Evolutionary conservation across 2,329 filamentous ascomycete species (phyloP).

Genomic region (Cercospora sojina): DNA sequence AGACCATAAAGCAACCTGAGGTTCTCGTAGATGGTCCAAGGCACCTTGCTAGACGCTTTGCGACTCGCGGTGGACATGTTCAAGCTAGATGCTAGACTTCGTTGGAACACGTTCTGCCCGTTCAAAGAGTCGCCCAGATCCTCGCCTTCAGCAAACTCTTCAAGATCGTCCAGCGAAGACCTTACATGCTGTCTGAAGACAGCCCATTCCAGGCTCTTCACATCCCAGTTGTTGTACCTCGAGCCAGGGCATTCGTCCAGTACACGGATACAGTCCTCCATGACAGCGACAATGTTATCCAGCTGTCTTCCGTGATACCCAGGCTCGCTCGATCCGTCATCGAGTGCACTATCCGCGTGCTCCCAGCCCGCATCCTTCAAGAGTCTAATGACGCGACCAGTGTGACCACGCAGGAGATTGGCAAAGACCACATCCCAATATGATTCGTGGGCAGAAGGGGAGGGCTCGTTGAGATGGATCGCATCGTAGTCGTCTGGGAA

Average conservation of each 20-base stretch:
- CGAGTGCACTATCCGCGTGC: conserved; percentile 62
- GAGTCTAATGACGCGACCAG: conserved; percentile 64
- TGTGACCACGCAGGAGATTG: conserved; percentile 71
- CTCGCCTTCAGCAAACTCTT: conserved; percentile 75
- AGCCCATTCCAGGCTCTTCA: conserved; percentile 77
- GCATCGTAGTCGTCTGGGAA: conserved; percentile 66
- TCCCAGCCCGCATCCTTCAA: conserved; percentile 76
- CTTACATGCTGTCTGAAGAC: conserved; percentile 74
- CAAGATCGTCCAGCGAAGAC: conserved; percentile 62
- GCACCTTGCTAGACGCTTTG: conserved; percentile 80
- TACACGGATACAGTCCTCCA: conserved; percentile 66
- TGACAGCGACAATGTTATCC: conserved; percentile 66
- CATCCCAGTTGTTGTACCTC: conserved; percentile 71
- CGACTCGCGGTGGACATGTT: conserved; percentile 66
- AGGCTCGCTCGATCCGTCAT: conserved; percentile 59
- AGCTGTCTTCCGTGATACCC: conserved; percentile 75
- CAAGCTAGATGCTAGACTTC: conserved; percentile 42
- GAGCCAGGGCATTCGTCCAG: conserved; percentile 72
- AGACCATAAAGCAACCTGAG: conserved; percentile 78
- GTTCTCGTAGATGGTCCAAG: conserved; percentile 86
- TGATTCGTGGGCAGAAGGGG: conserved; percentile 70
- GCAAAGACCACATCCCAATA: conserved; percentile 87
- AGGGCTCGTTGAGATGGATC: conserved; percentile 64
- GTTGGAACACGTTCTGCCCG: conserved; percentile 37
- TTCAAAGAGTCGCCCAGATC: conserved; percentile 45